Conservation (phyloP, 805 yeast species). For the Grigorovia humatica region DNA sequence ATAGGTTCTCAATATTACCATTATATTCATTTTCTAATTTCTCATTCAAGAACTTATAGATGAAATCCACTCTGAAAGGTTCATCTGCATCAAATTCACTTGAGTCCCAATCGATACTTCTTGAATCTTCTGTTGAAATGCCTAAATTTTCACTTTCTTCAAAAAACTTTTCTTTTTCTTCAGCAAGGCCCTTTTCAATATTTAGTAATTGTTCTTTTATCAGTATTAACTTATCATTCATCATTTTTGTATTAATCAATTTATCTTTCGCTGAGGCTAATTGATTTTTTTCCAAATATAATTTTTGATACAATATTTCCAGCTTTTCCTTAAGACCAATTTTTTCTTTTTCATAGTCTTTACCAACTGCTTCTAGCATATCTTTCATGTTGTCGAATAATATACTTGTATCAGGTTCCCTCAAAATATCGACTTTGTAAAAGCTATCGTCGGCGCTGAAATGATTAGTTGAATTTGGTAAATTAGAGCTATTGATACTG, state of each 20-base stretch:
- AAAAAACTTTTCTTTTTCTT: slow-evolving; percentile 49
- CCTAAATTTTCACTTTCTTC: slow-evolving; percentile 32
- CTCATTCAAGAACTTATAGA: slow-evolving; percentile 44
- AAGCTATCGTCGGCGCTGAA: neutral
- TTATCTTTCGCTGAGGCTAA: slow-evolving; percentile 20
- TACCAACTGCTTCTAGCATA: slow-evolving; percentile 42
- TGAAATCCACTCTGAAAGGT: slow-evolving; percentile 65
- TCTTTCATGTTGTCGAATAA: slow-evolving; percentile 39
- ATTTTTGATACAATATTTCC: slow-evolving; percentile 39
- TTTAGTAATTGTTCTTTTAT: slow-evolving; percentile 48
- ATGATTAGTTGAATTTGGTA: neutral
- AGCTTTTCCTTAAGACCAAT: slow-evolving; percentile 42
- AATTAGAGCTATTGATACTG: neutral
- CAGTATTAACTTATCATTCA: slow-evolving; percentile 46
- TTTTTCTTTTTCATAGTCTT: slow-evolving; percentile 50
- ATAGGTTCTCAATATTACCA: slow-evolving; percentile 22
- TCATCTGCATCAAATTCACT: slow-evolving; percentile 79
- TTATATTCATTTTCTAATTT: slow-evolving; percentile 28
- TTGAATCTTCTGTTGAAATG: slow-evolving; percentile 20
- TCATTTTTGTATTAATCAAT: slow-evolving; percentile 24
- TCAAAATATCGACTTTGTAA: slow-evolving; percentile 1
- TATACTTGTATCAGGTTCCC: slow-evolving; percentile 18
- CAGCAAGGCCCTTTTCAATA: slow-evolving; percentile 51
- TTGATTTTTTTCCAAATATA: slow-evolving; percentile 16
- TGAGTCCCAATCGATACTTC: slow-evolving; percentile 29